Conservation (phyloP, 306 rosid species). For the Vachellia collinsii region DNA sequence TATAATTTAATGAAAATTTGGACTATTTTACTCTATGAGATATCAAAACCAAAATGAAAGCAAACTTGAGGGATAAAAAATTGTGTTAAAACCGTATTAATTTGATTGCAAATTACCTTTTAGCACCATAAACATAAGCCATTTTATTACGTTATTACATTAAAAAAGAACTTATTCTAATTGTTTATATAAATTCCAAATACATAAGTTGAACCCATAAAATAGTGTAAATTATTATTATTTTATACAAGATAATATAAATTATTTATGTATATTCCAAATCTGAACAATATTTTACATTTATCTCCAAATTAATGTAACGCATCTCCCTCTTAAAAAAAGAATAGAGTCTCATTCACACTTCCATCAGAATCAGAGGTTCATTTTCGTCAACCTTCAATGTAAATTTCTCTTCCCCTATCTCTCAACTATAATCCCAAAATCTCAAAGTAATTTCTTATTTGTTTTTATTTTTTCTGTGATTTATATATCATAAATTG, state of each 20-base stretch:
- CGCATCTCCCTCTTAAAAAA: background rate
- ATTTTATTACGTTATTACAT: background rate
- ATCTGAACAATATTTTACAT: background rate
- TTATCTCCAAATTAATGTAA: background rate
- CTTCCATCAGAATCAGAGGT: background rate
- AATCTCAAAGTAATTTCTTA: background rate
- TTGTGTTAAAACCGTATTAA: background rate
- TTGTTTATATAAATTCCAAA: background rate
- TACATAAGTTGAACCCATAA: background rate
- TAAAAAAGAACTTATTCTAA: background rate
- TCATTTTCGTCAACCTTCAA: background rate
- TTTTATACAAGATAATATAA: too few relatives aligned
- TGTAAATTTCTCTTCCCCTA: background rate
- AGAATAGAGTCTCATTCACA: background rate
- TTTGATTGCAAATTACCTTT: background rate
- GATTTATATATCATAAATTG: background rate
- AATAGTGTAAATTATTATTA: too few relatives aligned
- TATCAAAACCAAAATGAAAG: too few relatives aligned
- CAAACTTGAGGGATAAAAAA: too few relatives aligned
- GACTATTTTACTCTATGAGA: too few relatives aligned
- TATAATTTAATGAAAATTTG: too few relatives aligned
- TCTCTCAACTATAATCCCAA: background rate
- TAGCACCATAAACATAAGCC: background rate
- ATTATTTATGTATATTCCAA: background rate
- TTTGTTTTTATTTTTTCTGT: background rate